Evolutionary conservation across 106 monocot genomes (phyloP), one percentile per base, ranked within the genome.

Genomic region (Acanthochlamys bracteata): DNA sequence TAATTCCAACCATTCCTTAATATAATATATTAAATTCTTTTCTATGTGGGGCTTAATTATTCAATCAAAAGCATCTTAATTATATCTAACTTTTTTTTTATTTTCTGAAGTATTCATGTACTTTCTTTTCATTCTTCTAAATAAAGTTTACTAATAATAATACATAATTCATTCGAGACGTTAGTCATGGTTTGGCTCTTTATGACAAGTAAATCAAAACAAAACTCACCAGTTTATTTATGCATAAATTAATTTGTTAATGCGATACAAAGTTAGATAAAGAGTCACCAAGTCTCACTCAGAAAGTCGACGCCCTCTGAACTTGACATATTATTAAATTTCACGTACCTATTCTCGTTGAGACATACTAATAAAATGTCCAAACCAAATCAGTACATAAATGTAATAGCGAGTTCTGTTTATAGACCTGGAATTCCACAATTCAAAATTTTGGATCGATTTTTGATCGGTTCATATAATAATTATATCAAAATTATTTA

Each of bases 81-180:
- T 33, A 33, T 33, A 33, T 33, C 1, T 33, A 33, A 33, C 6
- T 3, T 33, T 33, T 33, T 33, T 21, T 41, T 63, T 20, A 41
- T 45, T 23, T 14, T 22, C 63, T 42, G 40, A 63, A 45, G 63
- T 63, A 63, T 63, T 63, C 23, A 20, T 63, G 42, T 63, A 43
- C 42, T 21, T 63, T 63, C 42, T 26, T 27, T 55, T 17, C 10
- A 55, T 55, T 22, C 55, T 13, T 3, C 17, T 51, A 8, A 33
- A 33, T 33, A 33, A 33, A 3, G 33, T 33, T 33, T 33, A 33
- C 6, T 33, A 33, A 3, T 33, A 33, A 3, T 6, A 33, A n/a
- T n/a, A n/a, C n/a, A n/a, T n/a, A n/a, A n/a, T n/a, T n/a, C n/a
- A n/a, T n/a, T n/a, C n/a, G n/a, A n/a, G n/a, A n/a, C n/a, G n/a